These are phyloP conservation scores for Flaveria sonorensis DNA, from an alignment of 129 eudicot genomes.

Conservation along the genomic window DNA sequence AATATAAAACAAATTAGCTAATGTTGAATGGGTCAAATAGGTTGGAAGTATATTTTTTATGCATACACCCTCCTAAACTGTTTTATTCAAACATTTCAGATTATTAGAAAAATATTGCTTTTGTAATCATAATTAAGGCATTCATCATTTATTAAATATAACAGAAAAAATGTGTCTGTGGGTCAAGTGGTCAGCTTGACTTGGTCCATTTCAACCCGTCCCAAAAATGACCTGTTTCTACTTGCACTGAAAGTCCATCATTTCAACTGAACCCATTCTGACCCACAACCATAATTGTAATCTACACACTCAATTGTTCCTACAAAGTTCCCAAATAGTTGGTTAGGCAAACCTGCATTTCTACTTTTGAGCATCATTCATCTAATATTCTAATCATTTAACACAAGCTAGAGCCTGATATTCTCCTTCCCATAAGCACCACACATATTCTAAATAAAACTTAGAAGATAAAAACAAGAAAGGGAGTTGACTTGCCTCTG, in stretches of 20 bases:
- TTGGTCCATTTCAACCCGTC: background rate
- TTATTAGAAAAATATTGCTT: background rate
- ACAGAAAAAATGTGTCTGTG: too few relatives aligned
- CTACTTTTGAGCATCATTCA: background rate
- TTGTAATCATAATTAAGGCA: background rate
- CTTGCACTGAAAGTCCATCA: background rate
- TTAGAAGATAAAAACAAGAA: background rate
- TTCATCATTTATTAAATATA: background rate
- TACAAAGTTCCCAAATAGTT: background rate
- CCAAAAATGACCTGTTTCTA: background rate
- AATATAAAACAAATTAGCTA: background rate
- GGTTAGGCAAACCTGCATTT: background rate
- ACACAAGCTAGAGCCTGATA: background rate
- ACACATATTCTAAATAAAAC: constrained; percentile 6
- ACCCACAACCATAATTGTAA: background rate
- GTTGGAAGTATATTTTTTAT: background rate
- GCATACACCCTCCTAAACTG: background rate
- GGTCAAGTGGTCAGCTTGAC: constrained; percentile 7
- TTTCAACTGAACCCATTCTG: background rate
- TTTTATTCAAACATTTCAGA: background rate
- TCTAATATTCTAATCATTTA: constrained; percentile 1
- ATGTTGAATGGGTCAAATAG: background rate
- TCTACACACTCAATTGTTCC: background rate
- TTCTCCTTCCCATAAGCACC: background rate
- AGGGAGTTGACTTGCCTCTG: constrained; percentile 56